These are phyloP conservation scores for Plectosphaerella plurivora DNA, from an alignment of 2,329 filamentous ascomycete genomes.

Conservation along the genomic window DNA sequence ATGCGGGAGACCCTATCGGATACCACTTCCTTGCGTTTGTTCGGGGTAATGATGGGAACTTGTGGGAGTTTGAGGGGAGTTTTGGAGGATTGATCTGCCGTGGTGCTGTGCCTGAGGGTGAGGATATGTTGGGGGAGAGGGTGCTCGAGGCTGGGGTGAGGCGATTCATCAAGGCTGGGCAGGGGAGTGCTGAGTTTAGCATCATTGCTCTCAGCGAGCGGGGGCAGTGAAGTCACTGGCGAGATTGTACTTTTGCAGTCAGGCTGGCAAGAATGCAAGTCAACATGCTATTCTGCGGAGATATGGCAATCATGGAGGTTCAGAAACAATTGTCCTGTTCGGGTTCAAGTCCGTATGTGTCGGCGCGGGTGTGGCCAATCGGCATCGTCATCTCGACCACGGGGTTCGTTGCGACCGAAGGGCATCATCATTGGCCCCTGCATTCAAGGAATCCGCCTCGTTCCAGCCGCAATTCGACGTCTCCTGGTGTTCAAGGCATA, in stretches of 20 bases:
- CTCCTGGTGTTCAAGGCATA: background rate
- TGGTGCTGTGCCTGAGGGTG: constrained; percentile 46
- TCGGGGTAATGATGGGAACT: constrained; percentile 54
- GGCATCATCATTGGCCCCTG: background rate
- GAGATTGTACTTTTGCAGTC: background rate
- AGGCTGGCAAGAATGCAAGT: background rate
- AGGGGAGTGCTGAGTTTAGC: constrained; percentile 32
- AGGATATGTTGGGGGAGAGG: constrained; percentile 61
- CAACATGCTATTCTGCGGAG: background rate
- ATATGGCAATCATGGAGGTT: background rate
- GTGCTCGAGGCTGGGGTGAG: constrained; percentile 59
- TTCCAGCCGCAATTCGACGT: background rate
- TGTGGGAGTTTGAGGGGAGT: constrained; percentile 79
- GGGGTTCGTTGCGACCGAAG: background rate
- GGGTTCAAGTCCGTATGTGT: too few relatives aligned
- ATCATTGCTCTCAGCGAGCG: constrained; percentile 28
- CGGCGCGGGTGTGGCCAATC: too few relatives aligned
- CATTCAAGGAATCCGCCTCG: background rate
- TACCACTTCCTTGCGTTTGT: constrained; percentile 82
- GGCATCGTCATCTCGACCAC: background rate
- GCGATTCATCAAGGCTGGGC: constrained; percentile 32
- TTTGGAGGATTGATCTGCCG: constrained; percentile 70
- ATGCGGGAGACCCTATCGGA: constrained; percentile 56
- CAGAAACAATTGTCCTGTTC: too few relatives aligned
- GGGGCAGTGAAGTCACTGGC: constrained; percentile 1